Percentiles rank a stretch among this genome's conserved stretches.
Evolutionary conservation across 2,329 filamentous ascomycete genomes (phyloP).

Genomic region (Sclerotinia nivalis): DNA sequence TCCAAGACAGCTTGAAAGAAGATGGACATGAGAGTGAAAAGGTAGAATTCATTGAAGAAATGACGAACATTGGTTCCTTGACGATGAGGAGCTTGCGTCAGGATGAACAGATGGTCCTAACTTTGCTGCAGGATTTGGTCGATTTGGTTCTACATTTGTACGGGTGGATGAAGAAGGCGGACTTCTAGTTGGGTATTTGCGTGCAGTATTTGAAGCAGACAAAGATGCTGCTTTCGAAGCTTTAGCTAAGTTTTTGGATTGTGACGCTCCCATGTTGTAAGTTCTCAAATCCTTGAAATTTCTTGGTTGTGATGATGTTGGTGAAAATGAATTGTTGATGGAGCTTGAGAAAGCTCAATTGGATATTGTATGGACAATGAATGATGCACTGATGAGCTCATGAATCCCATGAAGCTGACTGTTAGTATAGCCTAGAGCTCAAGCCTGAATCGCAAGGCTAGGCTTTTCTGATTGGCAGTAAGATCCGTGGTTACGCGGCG

Average conservation of each 20-base stretch:
- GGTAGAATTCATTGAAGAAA: not conserved
- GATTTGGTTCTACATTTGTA: constrained; percentile 23
- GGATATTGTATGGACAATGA: not conserved
- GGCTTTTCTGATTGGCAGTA: not conserved
- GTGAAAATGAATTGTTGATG: not conserved
- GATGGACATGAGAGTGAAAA: not conserved
- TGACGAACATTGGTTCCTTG: constrained; percentile 25
- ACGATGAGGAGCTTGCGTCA: constrained; percentile 7
- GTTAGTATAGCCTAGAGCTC: not conserved
- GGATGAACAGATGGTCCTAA: constrained; percentile 27
- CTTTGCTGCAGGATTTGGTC: constrained; percentile 20
- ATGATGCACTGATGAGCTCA: not conserved
- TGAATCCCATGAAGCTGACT: not conserved
- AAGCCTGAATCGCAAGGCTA: constrained; percentile 8
- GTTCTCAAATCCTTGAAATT: not conserved
- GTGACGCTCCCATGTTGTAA: constrained; percentile 34
- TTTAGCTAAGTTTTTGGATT: constrained; percentile 35
- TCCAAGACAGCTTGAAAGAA: not conserved
- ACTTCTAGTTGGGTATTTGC: constrained; percentile 39
- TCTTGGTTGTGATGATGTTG: not conserved
- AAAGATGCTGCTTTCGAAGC: constrained; percentile 30
- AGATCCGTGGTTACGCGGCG: not conserved
- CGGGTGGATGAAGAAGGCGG: constrained; percentile 27
- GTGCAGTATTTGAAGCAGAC: constrained; percentile 28
- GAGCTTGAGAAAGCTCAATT: not conserved